Evolutionary conservation across 768 basidiomycete species (phyloP), one percentile per base, ranked within the genome.

Genomic region (Psilocybe cyanescens): DNA sequence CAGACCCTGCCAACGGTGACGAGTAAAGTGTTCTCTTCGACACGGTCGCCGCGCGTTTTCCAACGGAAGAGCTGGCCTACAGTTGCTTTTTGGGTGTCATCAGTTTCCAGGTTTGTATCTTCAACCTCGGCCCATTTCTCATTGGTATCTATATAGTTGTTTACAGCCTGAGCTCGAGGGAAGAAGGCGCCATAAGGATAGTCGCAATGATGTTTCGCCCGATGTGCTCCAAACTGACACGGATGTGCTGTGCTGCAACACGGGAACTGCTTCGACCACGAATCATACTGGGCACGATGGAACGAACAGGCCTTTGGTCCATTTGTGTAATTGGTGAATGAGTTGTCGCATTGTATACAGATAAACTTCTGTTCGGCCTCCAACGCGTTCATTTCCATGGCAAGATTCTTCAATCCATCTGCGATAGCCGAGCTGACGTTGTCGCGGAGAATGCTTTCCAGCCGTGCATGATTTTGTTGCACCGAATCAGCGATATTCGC

Each of bases 101-200:
- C 67, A 8, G 65, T 76, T 47, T 78, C 76, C 14, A 79, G 67
- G 61, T 78, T 74, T 44, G 68, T 72, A 62, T 79, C 78, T 59
- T 75, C 72, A 3, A 76, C 66, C 4, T 67, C 62, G 8, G 71
- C 67, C 75, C 77, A 78, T 44, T 70, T 58, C 2, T 77, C 74
- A 41, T 62, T 65, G 0, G 76, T 79, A 68, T 78, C 75, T 8
- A 68, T 62, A 57, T 76, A 77, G 33, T 68, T 69, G 28, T 68
- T 69, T 45, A 79, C 69, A 8, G 62, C 68, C n/a, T 68, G 58
- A 24, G 71, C 69, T 37, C 75, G 71, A 19, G 70, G 64, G 58
- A 80, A 80, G 69, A 80, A 80, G 5, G 64, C 63, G 9, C 68
- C 75, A 52, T 80, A 80, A 4, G 78, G 73, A 61, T 78, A 80